Evolutionary conservation across 495 filamentous ascomycete genomes (phyloP).

Genomic region (Symbiotaphrina buchneri): DNA sequence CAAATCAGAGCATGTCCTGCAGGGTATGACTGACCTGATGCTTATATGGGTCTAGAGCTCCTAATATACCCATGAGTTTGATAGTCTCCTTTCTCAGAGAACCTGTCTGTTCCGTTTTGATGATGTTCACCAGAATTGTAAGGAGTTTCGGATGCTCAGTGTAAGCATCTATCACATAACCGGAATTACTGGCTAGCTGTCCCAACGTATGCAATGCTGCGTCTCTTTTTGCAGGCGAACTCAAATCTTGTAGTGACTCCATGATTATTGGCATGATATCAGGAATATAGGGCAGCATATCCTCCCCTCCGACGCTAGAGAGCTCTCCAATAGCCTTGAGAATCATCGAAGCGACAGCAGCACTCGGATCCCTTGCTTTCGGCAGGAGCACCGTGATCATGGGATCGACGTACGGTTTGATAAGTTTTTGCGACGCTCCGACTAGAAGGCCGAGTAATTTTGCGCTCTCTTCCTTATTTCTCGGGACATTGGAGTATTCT

Average conservation of each 20-base stretch:
- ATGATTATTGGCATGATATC: conserved; percentile 89
- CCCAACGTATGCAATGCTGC: conserved; percentile 79
- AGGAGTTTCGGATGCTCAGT: conserved; percentile 83
- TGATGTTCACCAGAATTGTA: conserved; percentile 78
- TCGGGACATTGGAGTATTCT: conserved; percentile 79
- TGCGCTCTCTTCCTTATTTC: conserved; percentile 88
- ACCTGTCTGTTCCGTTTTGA: conserved; percentile 70
- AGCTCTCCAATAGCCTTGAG: conserved; percentile 82
- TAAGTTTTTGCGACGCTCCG: conserved; percentile 69
- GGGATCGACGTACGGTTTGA: conserved; percentile 87
- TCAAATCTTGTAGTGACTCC: conserved; percentile 76
- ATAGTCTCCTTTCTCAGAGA: conserved; percentile 80
- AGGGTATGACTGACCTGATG: conserved; percentile 36
- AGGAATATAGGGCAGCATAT: conserved; percentile 73
- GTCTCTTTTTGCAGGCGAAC: conserved; percentile 69
- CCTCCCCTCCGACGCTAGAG: conserved; percentile 74
- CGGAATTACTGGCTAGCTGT: conserved; percentile 79
- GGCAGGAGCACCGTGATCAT: conserved; percentile 81
- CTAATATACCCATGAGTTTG: conserved; percentile 87
- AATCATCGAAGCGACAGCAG: conserved; percentile 79
- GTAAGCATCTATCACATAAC: conserved; percentile 96
- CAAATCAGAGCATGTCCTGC: not conserved
- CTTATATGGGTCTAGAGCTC: conserved; percentile 87
- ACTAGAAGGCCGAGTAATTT: conserved; percentile 83
- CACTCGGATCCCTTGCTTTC: conserved; percentile 61